Evolutionary conservation across 2,329 filamentous ascomycete species (phyloP).

Genomic region (Penicillium aurantiogriseum): DNA sequence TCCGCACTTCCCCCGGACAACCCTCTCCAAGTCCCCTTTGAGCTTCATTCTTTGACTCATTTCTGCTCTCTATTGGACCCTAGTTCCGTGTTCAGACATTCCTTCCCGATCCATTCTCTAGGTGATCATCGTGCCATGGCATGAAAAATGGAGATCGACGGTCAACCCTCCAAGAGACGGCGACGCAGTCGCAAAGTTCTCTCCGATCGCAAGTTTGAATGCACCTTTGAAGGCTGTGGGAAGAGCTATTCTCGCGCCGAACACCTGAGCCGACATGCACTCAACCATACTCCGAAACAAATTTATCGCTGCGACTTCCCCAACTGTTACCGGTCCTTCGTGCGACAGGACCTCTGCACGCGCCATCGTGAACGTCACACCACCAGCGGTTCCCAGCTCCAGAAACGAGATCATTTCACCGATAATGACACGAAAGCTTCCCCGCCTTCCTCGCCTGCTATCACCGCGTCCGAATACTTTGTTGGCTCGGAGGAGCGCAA

Average conservation of each 20-base stretch:
- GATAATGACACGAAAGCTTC: slow-evolving; percentile 22
- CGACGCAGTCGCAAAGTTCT: slow-evolving; percentile 47
- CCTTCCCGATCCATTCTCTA: background rate
- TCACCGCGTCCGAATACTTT: slow-evolving; percentile 21
- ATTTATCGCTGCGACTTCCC: slow-evolving; percentile 93
- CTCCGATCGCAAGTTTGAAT: slow-evolving; percentile 64
- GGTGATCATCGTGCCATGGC: slow-evolving; percentile 4
- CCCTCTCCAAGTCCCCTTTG: background rate
- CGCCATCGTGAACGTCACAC: slow-evolving; percentile 79
- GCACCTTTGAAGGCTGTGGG: slow-evolving; percentile 80
- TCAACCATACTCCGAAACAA: slow-evolving; percentile 81
- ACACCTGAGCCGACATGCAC: slow-evolving; percentile 86
- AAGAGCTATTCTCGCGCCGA: slow-evolving; percentile 97
- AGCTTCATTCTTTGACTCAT: background rate
- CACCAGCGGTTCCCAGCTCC: slow-evolving; percentile 55
- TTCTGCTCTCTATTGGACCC: background rate
- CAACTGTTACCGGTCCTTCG: slow-evolving; percentile 85
- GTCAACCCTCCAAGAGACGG: slow-evolving; percentile 40
- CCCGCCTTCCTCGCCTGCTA: slow-evolving; percentile 23
- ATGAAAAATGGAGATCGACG: slow-evolving; percentile 14
- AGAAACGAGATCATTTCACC: slow-evolving; percentile 48
- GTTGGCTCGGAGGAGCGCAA: slow-evolving; percentile 17
- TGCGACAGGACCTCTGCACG: slow-evolving; percentile 87
- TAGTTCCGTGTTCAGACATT: background rate
- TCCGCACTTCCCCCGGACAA: slow-evolving; percentile 13